Percentiles rank a stretch among this genome's conserved stretches.
phyloP scores from a whole-genome alignment of 805 yeast genomes.

The Cyberlindnera japonica region DNA sequence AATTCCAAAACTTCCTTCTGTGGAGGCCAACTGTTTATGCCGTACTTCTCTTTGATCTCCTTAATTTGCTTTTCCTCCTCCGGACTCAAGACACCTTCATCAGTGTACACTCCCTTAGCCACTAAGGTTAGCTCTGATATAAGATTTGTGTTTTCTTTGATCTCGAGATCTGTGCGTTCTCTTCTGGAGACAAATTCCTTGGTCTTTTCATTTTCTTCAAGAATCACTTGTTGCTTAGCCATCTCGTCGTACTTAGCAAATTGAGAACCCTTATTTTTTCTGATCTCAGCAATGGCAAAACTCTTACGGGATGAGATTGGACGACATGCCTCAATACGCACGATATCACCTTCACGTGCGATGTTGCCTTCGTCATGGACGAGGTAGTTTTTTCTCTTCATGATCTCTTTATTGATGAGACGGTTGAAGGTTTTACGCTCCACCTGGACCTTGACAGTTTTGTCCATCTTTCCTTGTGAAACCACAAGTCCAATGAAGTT shows the following conservation, averaged over 20 bases:
- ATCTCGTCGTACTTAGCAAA: slow-evolving; percentile 74
- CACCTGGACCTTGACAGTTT: slow-evolving; percentile 91
- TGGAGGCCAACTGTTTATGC: slow-evolving; percentile 45
- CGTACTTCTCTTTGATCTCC: slow-evolving; percentile 42
- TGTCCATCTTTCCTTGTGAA: slow-evolving; percentile 94
- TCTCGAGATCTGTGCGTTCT: slow-evolving; percentile 29
- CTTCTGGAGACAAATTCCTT: slow-evolving; percentile 52
- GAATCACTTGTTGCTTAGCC: slow-evolving; percentile 62
- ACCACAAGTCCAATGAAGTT: slow-evolving; percentile 89
- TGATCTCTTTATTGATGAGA: slow-evolving; percentile 67
- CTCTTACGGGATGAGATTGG: slow-evolving; percentile 78
- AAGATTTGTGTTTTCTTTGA: slow-evolving; percentile 27
- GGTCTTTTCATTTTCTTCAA: slow-evolving; percentile 62
- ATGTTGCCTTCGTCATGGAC: slow-evolving; percentile 93
- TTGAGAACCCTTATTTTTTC: slow-evolving; percentile 86
- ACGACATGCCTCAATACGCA: slow-evolving; percentile 85
- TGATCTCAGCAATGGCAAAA: slow-evolving; percentile 90
- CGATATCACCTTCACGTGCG: slow-evolving; percentile 93
- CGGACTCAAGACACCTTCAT: slow-evolving; percentile 28
- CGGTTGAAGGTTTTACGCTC: slow-evolving; percentile 71
- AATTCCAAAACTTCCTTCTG: slow-evolving; percentile 37
- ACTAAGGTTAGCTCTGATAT: slow-evolving; percentile 32
- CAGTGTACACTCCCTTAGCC: slow-evolving; percentile 23
- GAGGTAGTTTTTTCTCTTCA: slow-evolving; percentile 75
- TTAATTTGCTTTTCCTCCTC: slow-evolving; percentile 37